Conservation (phyloP, 306 rosid species). For the Cucumis hystrix region DNA sequence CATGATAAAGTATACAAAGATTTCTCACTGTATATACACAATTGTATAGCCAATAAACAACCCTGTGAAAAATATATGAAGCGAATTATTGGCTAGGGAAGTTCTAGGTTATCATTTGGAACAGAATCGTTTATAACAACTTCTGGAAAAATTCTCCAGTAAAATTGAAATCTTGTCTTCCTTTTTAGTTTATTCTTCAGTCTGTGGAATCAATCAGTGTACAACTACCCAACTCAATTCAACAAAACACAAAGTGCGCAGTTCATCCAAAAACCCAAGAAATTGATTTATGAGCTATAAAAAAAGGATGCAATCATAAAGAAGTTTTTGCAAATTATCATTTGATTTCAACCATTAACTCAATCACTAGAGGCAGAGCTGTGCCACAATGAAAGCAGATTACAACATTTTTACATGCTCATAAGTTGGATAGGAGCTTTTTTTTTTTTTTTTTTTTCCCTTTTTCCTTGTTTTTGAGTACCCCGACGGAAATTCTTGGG, state of each 20-base stretch:
- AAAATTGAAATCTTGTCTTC: background rate
- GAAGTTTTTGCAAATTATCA: background rate
- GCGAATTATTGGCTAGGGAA: background rate
- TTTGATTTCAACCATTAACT: background rate
- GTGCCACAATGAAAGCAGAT: background rate
- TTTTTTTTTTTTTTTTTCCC: background rate
- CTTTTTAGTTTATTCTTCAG: background rate
- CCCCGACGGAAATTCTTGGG: background rate
- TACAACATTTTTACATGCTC: background rate
- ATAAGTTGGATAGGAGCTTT: background rate
- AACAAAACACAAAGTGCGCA: background rate
- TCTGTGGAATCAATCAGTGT: background rate
- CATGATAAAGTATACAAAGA: background rate
- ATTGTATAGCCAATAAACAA: background rate
- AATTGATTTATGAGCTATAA: background rate
- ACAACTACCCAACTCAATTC: background rate
- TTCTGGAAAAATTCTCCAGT: background rate
- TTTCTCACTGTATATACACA: background rate
- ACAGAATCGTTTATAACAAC: background rate
- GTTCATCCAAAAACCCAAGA: background rate
- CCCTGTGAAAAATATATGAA: background rate
- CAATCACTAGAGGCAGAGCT: background rate
- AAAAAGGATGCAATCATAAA: background rate
- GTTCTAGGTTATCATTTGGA: background rate
- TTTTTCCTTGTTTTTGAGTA: background rate